Evolutionary conservation across 2,329 filamentous ascomycete species (phyloP), one percentile per base, ranked within the genome.

Genomic region (Penicillium sp.): DNA sequence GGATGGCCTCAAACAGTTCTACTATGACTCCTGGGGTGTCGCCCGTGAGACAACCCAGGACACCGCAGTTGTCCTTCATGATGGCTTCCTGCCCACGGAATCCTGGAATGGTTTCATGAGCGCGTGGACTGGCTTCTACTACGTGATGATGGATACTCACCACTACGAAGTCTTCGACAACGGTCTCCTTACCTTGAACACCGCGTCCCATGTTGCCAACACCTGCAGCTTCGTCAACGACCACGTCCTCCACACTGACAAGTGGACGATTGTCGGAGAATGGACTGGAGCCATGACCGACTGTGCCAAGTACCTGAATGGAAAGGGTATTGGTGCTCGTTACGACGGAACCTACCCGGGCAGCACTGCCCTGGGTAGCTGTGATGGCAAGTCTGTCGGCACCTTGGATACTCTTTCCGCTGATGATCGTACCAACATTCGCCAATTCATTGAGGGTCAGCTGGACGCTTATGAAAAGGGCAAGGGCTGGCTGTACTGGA

Each of bases 201-300:
- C 81, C 4, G 75, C 77, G 63, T 69, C 84, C 56, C 88, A 90
- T 64, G 75, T 84, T 39, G 74, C 81, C 58, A 74, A 76, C 31
- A 85, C 84, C 53, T 90, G 87, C 75, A 79, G 77, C 54, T 82
- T 83, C 63, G 80, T 79, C 2, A 69, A 72, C 2, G 69, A 73
- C 7, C 85, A 85, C 61, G 68, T 80, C 59, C 71, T 74, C 6
- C 77, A 79, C 35, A 77, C 79, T 5, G 86, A 89, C 71, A 89
- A 89, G 72, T 87, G 84, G 81, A 82, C 84, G n/a, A 77, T 89
- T 55, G 82, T 88, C 5, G 88, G 88, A 43, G 88, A 90, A 71
- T 90, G 87, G 87, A 85, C 83, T 1, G 87, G 81, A 22, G 87
- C 87, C 14, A 83, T 89, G 80, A 89, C 87, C 2, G 81, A 83